Evolutionary conservation across 2,329 filamentous ascomycete genomes (phyloP), one percentile per base, ranked within the genome.

Genomic region (Capronia epimyces): DNA sequence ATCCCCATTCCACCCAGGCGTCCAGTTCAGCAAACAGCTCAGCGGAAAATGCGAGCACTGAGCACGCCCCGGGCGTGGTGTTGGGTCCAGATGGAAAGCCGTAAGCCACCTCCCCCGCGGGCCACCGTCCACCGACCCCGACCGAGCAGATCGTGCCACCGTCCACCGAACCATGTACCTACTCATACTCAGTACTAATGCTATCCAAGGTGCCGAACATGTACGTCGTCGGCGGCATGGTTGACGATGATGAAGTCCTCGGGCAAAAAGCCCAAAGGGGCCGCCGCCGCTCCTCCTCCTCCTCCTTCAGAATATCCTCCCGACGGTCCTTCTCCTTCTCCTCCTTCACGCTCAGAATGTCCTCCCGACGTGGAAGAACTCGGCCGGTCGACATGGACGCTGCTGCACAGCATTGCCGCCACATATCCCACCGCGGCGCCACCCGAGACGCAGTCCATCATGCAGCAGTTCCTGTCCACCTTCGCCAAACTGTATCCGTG

Each of bases 401-500:
- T 98, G 16, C 81, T 98, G 1, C 93, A 98, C 74, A 85, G 86
- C 7, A 87, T 98, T 58, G 87, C 91, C 12, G 93, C 90, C 0
- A 81, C 81, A 12, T 98, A 97, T 67, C 93, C 93, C 1, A 74
- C 78, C 6, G 69, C 66, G 6, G 89, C 93, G 0, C 80, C 83
- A 0, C 67, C 74, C 1, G 68, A 74, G 8, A 81, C 95, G 61
- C 89, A 96, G 66, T 72, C 73, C 24, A 86, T 96, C 61, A 84
- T 94, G 61, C 75, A 76, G 49, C 77, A 80, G 45, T 97, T 98
- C 71, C 77, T 98, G 62, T 72, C 75, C 20, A 75, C 89, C 1
- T 95, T 98, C 67, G 83, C 87, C 21, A 86, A 85, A 60, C 71
- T 97, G 16, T 98, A 98, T 65, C 93, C 93, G 3, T 98, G 93